phyloP scores from a whole-genome alignment of 176 grass and related monocot species.

The Puccinellia tenuiflora region DNA sequence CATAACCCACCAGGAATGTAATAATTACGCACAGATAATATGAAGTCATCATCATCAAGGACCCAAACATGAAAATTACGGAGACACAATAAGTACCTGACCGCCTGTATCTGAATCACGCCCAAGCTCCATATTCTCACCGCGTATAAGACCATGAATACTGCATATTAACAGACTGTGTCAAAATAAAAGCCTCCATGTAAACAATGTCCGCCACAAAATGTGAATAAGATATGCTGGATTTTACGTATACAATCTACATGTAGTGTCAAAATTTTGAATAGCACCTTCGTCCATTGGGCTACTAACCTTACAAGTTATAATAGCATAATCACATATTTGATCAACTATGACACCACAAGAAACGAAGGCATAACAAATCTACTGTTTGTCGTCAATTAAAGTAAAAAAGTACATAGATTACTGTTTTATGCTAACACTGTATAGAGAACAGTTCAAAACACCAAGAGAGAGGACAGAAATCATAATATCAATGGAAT shows the following conservation, averaged over 20 bases:
- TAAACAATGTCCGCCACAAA: background rate
- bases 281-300: background rate
- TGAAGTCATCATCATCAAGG: background rate
- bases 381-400: background rate
- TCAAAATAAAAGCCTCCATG: slow-evolving; percentile 2
- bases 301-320: background rate
- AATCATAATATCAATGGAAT: background rate
- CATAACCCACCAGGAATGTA: background rate
- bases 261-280: background rate
- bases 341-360: background rate
- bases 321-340: background rate
- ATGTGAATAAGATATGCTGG: background rate
- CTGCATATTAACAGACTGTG: slow-evolving; percentile 32
- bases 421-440: background rate
- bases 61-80: background rate
- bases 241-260: slow-evolving; percentile 12
- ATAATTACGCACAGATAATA: background rate
- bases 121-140: slow-evolving; percentile 90
- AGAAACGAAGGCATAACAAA: background rate
- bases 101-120: slow-evolving; percentile 84
- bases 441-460: background rate
- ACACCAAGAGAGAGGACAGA: background rate
- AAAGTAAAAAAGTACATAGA: background rate
- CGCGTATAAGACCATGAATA: slow-evolving; percentile 83
- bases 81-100: slow-evolving; percentile 44